These are phyloP conservation scores for Dujonia santamariae DNA, from an alignment of 1,139 yeast species.

Conservation along the genomic window DNA sequence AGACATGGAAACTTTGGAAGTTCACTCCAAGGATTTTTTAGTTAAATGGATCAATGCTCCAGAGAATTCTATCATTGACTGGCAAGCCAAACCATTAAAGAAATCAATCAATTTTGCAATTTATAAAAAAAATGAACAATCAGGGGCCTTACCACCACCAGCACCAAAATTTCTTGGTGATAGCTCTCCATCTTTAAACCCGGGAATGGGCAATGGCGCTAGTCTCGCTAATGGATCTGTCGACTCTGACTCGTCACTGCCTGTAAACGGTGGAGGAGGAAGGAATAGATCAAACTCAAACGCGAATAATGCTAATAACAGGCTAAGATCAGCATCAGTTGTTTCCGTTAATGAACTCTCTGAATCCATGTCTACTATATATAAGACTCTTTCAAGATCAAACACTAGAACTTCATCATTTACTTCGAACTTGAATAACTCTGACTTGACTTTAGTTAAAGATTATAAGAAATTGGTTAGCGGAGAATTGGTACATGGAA, in stretches of 20 bases:
- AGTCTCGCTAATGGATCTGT: not conserved
- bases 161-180: not conserved
- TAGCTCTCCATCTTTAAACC: not conserved
- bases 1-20: conserved; percentile 78
- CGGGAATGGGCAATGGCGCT: not conserved
- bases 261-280: not conserved
- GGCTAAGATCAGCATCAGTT: conserved; percentile 33
- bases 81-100: conserved; percentile 82
- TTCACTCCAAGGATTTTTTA: conserved; percentile 83
- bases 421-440: conserved; percentile 29
- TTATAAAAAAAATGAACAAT: conserved; percentile 42
- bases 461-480: conserved; percentile 47
- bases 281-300: not conserved
- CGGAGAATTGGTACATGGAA: conserved; percentile 62
- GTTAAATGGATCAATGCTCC: conserved; percentile 88
- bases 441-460: conserved; percentile 39
- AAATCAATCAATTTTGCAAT: conserved; percentile 73
- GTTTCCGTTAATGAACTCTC: conserved; percentile 39
- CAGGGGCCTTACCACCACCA: not conserved
- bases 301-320: conserved; percentile 2
- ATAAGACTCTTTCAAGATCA: conserved; percentile 35
- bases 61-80: conserved; percentile 61
- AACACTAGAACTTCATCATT: conserved; percentile 20
- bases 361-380: conserved; percentile 22
- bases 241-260: not conserved